These are phyloP conservation scores for Hypomyces perniciosus DNA, from an alignment of 2,329 filamentous ascomycete genomes.

Conservation along the genomic window DNA sequence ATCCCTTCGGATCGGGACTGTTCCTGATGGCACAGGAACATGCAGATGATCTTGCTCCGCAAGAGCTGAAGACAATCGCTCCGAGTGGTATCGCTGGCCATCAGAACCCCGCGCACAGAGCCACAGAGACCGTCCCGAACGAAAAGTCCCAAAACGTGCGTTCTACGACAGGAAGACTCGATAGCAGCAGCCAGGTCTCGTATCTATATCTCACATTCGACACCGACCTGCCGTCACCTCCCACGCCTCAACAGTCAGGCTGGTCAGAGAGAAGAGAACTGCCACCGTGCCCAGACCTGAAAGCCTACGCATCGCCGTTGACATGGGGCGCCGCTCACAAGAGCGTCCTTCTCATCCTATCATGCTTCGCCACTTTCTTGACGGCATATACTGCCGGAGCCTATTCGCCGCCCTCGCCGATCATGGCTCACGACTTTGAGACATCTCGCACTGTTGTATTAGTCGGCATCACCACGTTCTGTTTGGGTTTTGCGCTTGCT, in stretches of 20 bases:
- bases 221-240: constrained; percentile 29
- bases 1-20: no score
- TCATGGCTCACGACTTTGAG: constrained; percentile 61
- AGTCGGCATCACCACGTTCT: constrained; percentile 76
- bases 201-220: constrained; percentile 38
- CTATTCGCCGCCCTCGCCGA: constrained; percentile 62
- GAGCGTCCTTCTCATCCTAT: constrained; percentile 62
- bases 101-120: not conserved
- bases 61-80: not conserved
- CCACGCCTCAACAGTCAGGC: constrained; percentile 14
- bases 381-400: constrained; percentile 78
- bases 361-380: constrained; percentile 67
- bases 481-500: constrained; percentile 69
- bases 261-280: constrained; percentile 27
- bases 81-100: not conserved
- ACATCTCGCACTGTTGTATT: constrained; percentile 61
- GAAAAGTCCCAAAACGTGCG: constrained; percentile 3
- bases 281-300: constrained; percentile 59
- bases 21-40: no score
- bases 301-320: constrained; percentile 63
- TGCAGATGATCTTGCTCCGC: no score
- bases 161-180: not conserved
- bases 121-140: not conserved
- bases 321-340: constrained; percentile 68
- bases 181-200: constrained; percentile 25